Percentiles rank a stretch among this genome's conserved stretches.
phyloP scores from a whole-genome alignment of 371 early-diverging fungal genomes.

The Mortierella sp. region DNA sequence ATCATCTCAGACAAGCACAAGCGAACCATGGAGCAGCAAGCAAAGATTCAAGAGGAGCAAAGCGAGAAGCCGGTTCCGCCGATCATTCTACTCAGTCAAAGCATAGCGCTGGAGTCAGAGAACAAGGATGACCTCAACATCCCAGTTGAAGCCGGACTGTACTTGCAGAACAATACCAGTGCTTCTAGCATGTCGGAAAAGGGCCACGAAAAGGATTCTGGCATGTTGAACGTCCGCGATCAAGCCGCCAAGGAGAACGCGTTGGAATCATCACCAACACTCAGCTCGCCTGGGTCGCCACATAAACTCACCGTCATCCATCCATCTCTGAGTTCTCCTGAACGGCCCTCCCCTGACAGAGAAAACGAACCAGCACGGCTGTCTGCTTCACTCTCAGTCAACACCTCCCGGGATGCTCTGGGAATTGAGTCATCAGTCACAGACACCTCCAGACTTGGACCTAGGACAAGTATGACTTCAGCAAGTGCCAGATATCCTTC shows the following conservation, averaged over 20 bases:
- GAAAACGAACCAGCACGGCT: background rate
- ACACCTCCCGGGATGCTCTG: background rate
- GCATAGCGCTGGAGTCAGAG: slow-evolving; percentile 14
- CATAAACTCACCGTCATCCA: slow-evolving; percentile 6
- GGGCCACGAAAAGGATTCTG: slow-evolving; percentile 4
- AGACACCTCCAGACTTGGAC: slow-evolving; percentile 10
- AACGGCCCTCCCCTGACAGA: background rate
- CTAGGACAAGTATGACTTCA: slow-evolving; percentile 2
- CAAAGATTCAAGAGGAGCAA: slow-evolving; percentile 30
- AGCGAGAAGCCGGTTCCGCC: slow-evolving; percentile 39
- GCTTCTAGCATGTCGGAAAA: slow-evolving; percentile 12
- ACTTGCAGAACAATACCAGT: slow-evolving; percentile 1
- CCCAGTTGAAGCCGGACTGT: background rate
- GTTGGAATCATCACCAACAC: slow-evolving; percentile 15
- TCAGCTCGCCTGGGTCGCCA: slow-evolving; percentile 22
- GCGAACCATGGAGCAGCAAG: slow-evolving; percentile 39
- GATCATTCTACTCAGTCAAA: slow-evolving; percentile 52
- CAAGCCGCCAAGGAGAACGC: too few species aligned
- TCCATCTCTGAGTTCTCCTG: slow-evolving; percentile 9
- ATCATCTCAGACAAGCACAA: slow-evolving; percentile 49
- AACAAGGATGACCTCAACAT: slow-evolving; percentile 6
- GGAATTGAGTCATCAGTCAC: background rate
- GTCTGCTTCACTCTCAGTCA: slow-evolving; percentile 1
- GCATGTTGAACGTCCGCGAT: too few species aligned
- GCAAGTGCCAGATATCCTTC: background rate